Base-by-base conservation (phyloP, 371 early-diverging fungal species). In the Syncephalastrum racemosum region DNA sequence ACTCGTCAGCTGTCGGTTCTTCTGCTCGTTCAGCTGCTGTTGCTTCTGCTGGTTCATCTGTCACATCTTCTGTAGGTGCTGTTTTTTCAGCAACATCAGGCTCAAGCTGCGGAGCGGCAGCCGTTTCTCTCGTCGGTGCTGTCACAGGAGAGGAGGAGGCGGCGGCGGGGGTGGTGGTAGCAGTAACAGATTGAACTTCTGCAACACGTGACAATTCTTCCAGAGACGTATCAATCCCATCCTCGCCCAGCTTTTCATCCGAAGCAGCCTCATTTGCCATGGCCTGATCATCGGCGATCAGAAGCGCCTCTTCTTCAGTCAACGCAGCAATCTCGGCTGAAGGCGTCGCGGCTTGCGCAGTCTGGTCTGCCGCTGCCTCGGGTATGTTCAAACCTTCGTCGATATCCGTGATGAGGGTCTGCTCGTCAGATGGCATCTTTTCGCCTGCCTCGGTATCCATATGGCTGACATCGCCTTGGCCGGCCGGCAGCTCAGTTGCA, bases 41-140 rank as follows among this genome's bases (percentile, higher is more conserved):
- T 54, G 16, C 45, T 24, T 44, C 44, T 44, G n/a, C 44, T 44
- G n/a, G 4, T 44, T 4, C 16, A 8, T 16, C 19, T 19, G 19
- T 12, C 10, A 6, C 12, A 5, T 4, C 19, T 44, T 44, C 44
- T 42, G 42, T 14, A 8, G 22, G 20, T 52, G 40, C 53, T 20
- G 42, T 14, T n/a, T 16, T 41, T 24, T 46, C 56, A 13, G 25
- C 45, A 3, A 55, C 20, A 7, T 55, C 56, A 46, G 36, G 47
- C 14, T 55, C 56, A 46, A 31, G 13, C 19, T 54, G 43, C n/a
- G 44, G 18, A 3, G 23, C 36, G 10, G 36, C 8, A 31, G 36
- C 36, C 10, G 36, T 31, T 12, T 31, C 36, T 8, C 12, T 8
- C 1, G 36, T 8, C 36, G 10, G 36, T 8, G 36, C 10, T 12